phyloP scores from a whole-genome alignment of 768 basidiomycete genomes.

The Suillus fuscotomentosus region DNA sequence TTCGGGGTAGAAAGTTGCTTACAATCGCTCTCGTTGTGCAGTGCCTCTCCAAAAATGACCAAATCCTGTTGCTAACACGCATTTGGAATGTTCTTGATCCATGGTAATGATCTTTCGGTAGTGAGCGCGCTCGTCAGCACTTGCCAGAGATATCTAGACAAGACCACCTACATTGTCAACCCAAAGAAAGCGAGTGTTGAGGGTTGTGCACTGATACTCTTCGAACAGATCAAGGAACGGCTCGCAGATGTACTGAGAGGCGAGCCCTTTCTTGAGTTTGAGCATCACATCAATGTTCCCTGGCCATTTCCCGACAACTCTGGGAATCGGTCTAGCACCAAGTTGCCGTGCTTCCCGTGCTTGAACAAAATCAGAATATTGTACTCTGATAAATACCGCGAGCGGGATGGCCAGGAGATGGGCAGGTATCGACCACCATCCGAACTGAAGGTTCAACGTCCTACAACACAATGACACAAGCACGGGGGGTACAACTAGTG shows the following conservation, averaged over 20 bases:
- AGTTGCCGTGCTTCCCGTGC: conserved; percentile 44
- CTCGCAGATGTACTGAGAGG: conserved; percentile 59
- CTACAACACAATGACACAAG: conserved; percentile 32
- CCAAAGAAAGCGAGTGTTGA: conserved; percentile 71
- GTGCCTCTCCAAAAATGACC: conserved; percentile 65
- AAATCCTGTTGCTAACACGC: conserved; percentile 64
- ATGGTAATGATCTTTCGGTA: conserved; percentile 62
- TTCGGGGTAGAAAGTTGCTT: conserved; percentile 22
- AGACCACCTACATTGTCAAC: conserved; percentile 53
- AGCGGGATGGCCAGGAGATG: conserved; percentile 42
- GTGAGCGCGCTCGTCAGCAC: background rate
- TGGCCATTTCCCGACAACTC: conserved; percentile 68
- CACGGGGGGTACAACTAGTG: conserved; percentile 41
- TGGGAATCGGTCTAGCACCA: conserved; percentile 52
- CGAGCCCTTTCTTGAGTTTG: conserved; percentile 51
- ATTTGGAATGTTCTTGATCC: conserved; percentile 70
- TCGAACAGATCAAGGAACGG: conserved; percentile 66
- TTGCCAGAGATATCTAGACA: background rate
- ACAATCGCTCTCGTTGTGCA: conserved; percentile 67
- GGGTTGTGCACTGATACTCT: conserved; percentile 68
- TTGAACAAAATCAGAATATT: conserved; percentile 37
- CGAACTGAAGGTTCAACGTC: conserved; percentile 30
- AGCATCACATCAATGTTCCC: conserved; percentile 75
- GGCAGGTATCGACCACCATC: conserved; percentile 34
- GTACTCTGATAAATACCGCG: conserved; percentile 37